A percentile compares a stretch with the other conserved stretches of the same genome.
Conservation (phyloP, 2,329 filamentous ascomycete genomes). For the Aureobasidium sp. region DNA sequence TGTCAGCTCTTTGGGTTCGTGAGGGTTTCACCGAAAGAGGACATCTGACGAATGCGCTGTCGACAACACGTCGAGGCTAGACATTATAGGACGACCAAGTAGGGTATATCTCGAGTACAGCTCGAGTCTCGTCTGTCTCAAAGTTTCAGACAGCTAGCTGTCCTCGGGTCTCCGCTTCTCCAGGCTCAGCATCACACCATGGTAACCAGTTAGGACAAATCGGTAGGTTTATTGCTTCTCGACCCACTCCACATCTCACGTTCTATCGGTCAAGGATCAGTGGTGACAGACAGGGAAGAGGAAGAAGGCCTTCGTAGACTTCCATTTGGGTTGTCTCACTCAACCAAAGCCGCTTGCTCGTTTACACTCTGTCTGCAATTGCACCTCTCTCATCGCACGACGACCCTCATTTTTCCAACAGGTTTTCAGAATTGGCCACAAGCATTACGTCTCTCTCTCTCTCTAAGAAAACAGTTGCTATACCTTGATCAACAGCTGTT, state of each 20-base stretch:
- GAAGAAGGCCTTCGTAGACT: not conserved
- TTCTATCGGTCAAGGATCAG: constrained; percentile 8
- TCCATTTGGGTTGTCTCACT: constrained; percentile 4
- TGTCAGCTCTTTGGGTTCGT: not conserved
- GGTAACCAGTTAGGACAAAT: not conserved
- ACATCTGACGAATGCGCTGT: not conserved
- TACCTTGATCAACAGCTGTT: too few species aligned
- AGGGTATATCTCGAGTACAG: not conserved
- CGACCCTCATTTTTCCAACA: not conserved
- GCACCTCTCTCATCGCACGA: not conserved
- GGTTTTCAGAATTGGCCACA: not conserved
- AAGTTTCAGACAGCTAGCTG: not conserved
- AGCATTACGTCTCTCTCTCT: not conserved
- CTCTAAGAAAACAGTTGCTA: not conserved
- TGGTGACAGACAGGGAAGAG: not conserved
- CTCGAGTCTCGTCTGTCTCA: constrained; percentile 1
- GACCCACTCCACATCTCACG: not conserved
- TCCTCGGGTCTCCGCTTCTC: constrained; percentile 1
- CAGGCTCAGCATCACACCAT: not conserved
- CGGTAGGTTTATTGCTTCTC: constrained; percentile 11
- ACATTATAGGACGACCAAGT: not conserved
- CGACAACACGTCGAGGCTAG: not conserved
- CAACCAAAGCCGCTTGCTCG: not conserved
- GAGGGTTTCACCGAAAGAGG: not conserved
- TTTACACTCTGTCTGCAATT: not conserved